These are phyloP conservation scores for Vitis amurensis DNA, from an alignment of 164 flowering plant species.

Conservation along the genomic window DNA sequence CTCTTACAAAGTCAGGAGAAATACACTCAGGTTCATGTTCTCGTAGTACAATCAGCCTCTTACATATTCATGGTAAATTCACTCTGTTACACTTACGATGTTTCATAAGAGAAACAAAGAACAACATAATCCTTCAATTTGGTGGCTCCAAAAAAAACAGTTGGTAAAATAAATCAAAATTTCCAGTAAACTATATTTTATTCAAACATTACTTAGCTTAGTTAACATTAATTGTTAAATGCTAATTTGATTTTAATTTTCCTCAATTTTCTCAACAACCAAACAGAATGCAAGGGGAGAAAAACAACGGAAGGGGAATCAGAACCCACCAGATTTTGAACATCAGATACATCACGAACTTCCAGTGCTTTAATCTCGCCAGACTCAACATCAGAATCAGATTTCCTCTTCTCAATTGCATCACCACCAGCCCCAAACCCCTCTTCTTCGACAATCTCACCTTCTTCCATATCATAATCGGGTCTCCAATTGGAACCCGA, in stretches of 20 bases:
- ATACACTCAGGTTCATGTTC: conserved; percentile 9
- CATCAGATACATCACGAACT: conserved; percentile 9
- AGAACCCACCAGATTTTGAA: conserved; percentile 40
- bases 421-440: conserved; percentile 10
- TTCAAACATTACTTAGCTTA: background rate
- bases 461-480: conserved; percentile 89
- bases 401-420: conserved; percentile 13
- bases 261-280: conserved; percentile 15
- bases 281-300: conserved; percentile 12
- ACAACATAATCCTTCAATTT: conserved; percentile 8
- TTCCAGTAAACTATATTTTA: background rate
- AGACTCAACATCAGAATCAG: conserved; percentile 47
- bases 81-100: conserved; percentile 20
- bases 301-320: conserved; percentile 9
- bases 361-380: conserved; percentile 42
- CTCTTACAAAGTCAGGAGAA: too few species aligned
- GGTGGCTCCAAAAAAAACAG: background rate
- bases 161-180: background rate
- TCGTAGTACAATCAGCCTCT: conserved; percentile 29
- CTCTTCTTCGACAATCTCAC: conserved; percentile 87
- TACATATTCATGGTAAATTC: conserved; percentile 21
- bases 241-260: background rate
- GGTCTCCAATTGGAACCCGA: conserved; percentile 8
- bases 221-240: background rate
- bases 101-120: conserved; percentile 7